Conservation (phyloP, 441 rosid genomes). For the Omphalea diandra region DNA sequence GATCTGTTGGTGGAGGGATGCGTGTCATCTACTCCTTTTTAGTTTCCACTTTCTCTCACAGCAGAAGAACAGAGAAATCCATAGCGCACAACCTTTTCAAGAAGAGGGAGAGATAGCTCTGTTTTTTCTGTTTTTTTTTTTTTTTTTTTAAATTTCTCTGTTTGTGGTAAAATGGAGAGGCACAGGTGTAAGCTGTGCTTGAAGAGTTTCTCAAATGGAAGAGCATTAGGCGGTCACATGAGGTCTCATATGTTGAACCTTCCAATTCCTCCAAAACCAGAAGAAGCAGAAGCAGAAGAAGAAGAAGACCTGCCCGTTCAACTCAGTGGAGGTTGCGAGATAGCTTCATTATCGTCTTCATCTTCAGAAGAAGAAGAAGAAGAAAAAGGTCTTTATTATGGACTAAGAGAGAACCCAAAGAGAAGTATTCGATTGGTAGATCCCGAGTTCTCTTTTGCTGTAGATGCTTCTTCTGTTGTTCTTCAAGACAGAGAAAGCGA, state of each 20-base stretch:
- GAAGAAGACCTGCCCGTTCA: slow-evolving; percentile 25
- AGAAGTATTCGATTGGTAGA: slow-evolving; percentile 55
- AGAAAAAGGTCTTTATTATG: slow-evolving; percentile 29
- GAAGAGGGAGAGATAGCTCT: slow-evolving; percentile 9
- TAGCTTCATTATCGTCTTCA: slow-evolving; percentile 40
- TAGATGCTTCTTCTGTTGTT: slow-evolving; percentile 51
- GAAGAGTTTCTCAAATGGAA: slow-evolving; percentile 65
- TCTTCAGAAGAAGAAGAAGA: slow-evolving; percentile 26
- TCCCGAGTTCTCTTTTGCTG: slow-evolving; percentile 54
- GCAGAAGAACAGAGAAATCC: slow-evolving; percentile 20
- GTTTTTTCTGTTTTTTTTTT: slow-evolving; percentile 18
- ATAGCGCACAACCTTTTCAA: slow-evolving; percentile 22
- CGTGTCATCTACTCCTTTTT: slow-evolving; percentile 81
- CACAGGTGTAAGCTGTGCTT: slow-evolving; percentile 68
- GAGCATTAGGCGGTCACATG: slow-evolving; percentile 88
- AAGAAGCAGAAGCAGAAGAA: slow-evolving; percentile 21
- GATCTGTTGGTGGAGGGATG: slow-evolving; percentile 60
- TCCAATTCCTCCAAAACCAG: slow-evolving; percentile 37
- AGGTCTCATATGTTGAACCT: slow-evolving; percentile 73
- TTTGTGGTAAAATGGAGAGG: slow-evolving; percentile 56
- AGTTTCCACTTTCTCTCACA: slow-evolving; percentile 36
- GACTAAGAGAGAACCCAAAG: slow-evolving; percentile 59
- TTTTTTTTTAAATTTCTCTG: too few species aligned
- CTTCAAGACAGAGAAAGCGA: slow-evolving; percentile 77
- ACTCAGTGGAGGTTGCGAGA: slow-evolving; percentile 37